These are phyloP conservation scores for Euphrasia arctica DNA, from an alignment of 305 asterid species.

Conservation along the genomic window DNA sequence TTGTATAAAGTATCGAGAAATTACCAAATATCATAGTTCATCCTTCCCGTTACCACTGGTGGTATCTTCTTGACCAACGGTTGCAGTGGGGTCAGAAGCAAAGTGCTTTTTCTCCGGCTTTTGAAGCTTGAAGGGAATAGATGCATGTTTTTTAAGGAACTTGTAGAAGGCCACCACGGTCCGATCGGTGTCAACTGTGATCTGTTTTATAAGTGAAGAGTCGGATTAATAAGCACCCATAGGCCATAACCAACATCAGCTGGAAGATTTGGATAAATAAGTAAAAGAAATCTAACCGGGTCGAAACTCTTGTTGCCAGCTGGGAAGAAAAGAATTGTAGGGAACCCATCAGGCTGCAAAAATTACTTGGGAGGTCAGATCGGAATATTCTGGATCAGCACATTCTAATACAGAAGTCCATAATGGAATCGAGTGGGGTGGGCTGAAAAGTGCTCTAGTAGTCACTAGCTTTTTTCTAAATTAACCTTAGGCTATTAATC, in stretches of 20 bases:
- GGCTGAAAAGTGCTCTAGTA: no score
- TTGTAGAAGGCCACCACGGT: constrained; percentile 90
- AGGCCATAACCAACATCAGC: constrained; percentile 8
- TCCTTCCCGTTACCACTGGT: constrained; percentile 50
- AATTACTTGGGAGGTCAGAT: not conserved
- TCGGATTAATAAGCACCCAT: not conserved
- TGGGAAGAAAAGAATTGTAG: constrained; percentile 91
- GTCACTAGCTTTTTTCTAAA: not conserved
- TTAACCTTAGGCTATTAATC: not conserved
- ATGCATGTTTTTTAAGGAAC: constrained; percentile 87
- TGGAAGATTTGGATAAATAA: constrained; percentile 11
- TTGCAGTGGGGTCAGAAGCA: constrained; percentile 24
- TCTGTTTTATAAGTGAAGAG: constrained; percentile 36
- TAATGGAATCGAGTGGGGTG: no score
- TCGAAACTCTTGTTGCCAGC: constrained; percentile 98
- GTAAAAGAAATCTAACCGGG: constrained; percentile 55
- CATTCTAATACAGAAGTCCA: not conserved
- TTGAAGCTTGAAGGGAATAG: constrained; percentile 86
- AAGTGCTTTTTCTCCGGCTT: constrained; percentile 39
- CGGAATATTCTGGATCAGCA: not conserved
- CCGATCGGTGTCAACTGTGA: constrained; percentile 76
- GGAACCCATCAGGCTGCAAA: constrained; percentile 87
- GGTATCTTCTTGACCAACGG: constrained; percentile 31
- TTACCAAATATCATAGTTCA: constrained; percentile 47
- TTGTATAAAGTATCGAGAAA: constrained; percentile 5